These are phyloP conservation scores for Leccinum insigne DNA, from an alignment of 1,284 basidiomycete genomes.

Conservation along the genomic window DNA sequence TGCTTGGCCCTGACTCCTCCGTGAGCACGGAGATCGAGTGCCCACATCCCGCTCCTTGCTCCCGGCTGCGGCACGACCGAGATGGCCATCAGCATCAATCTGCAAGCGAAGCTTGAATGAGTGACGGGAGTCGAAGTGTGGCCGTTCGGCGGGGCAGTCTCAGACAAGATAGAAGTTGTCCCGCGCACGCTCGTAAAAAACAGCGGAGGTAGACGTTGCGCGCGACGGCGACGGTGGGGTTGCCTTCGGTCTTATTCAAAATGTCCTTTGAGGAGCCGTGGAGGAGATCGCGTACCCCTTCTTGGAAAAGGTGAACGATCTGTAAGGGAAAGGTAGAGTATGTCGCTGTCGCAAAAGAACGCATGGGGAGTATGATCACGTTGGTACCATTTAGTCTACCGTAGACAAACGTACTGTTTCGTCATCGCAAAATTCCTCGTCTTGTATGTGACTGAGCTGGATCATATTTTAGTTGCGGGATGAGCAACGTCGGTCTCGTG, in stretches of 20 bases:
- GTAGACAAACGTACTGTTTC: no score
- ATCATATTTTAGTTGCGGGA: neutral
- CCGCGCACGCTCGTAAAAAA: no score
- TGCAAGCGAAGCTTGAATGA: no score
- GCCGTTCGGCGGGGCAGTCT: no score
- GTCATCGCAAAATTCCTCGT: no score
- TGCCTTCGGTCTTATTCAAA: slow-evolving; percentile 97
- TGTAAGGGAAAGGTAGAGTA: slow-evolving; percentile 89
- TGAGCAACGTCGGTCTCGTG: no score
- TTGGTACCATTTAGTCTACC: neutral
- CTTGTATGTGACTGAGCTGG: neutral
- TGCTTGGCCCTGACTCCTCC: neutral
- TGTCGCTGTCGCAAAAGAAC: slow-evolving; percentile 6
- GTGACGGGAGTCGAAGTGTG: no score
- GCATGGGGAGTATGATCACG: neutral
- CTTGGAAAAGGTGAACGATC: neutral
- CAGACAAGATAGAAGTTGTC: no score
- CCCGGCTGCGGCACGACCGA: no score
- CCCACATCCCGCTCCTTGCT: no score
- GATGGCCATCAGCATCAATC: no score
- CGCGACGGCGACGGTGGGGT: slow-evolving; percentile 96
- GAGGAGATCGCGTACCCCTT: slow-evolving; percentile 99
- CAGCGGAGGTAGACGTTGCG: slow-evolving; percentile 87
- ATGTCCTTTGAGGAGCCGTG: slow-evolving; percentile 98
- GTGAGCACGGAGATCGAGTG: no score